A percentile compares a stretch with the other conserved stretches of the same genome.
Conservation (phyloP, 1,284 basidiomycete genomes). For the Pholiota adiposa region DNA sequence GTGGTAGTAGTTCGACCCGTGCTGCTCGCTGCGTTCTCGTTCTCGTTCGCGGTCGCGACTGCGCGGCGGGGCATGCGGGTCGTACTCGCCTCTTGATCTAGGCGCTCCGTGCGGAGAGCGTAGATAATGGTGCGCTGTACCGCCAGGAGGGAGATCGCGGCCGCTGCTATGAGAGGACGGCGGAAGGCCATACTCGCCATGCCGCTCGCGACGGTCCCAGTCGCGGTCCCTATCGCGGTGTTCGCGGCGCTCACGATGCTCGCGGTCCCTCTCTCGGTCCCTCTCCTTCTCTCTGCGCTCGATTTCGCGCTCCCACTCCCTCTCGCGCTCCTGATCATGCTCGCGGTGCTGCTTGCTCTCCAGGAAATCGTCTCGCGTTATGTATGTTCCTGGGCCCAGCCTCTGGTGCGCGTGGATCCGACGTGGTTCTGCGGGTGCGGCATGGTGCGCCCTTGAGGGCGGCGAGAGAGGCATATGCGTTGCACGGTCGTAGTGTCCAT, state of each 20-base stretch:
- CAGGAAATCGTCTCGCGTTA: slow-evolving; percentile 53
- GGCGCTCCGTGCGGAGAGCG: slow-evolving; percentile 21
- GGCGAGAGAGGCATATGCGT: slow-evolving; percentile 38
- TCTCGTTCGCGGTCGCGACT: slow-evolving; percentile 46
- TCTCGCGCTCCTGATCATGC: slow-evolving; percentile 51
- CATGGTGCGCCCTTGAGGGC: slow-evolving; percentile 35
- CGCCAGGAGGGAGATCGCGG: background rate
- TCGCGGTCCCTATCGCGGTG: slow-evolving; percentile 18
- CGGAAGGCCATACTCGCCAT: background rate
- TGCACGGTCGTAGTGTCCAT: slow-evolving; percentile 29
- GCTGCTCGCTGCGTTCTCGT: slow-evolving; percentile 16
- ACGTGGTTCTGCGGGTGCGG: slow-evolving; percentile 37
- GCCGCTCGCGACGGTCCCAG: slow-evolving; percentile 40
- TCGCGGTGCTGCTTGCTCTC: slow-evolving; percentile 25
- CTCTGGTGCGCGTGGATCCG: slow-evolving; percentile 66
- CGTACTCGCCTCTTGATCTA: slow-evolving; percentile 41
- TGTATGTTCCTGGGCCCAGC: slow-evolving; percentile 62
- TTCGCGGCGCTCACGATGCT: slow-evolving; percentile 26
- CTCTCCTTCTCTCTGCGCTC: too few species aligned
- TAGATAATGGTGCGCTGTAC: background rate
- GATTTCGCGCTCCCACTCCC: slow-evolving; percentile 39
- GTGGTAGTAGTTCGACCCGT: slow-evolving; percentile 42
- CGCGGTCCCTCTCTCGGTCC: slow-evolving; percentile 18
- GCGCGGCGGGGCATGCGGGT: slow-evolving; percentile 37
- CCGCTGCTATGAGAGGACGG: background rate